These are phyloP conservation scores for Fusarium torreyae DNA, from an alignment of 2,329 filamentous ascomycete species.

Conservation along the genomic window DNA sequence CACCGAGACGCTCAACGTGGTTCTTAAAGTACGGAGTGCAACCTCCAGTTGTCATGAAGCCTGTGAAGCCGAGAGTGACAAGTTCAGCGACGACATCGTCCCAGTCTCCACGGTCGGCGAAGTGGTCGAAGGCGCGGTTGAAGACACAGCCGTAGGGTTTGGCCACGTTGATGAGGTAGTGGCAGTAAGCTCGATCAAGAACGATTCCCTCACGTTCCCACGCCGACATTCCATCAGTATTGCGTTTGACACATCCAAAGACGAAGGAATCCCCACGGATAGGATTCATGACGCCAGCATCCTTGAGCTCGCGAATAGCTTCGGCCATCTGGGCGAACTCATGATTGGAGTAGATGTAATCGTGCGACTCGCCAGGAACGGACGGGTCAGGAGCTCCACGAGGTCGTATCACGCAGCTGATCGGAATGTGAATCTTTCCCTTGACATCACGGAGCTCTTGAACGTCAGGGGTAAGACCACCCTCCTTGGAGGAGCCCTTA, in stretches of 20 bases:
- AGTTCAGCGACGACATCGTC: slow-evolving; percentile 54
- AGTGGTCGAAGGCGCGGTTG: slow-evolving; percentile 69
- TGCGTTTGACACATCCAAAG: slow-evolving; percentile 62
- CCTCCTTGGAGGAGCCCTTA: slow-evolving; percentile 63
- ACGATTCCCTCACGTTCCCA: slow-evolving; percentile 26
- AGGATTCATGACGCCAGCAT: slow-evolving; percentile 55
- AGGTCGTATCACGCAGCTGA: slow-evolving; percentile 71
- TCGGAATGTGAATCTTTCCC: slow-evolving; percentile 53
- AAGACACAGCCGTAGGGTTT: slow-evolving; percentile 64
- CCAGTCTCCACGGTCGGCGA: slow-evolving; percentile 52
- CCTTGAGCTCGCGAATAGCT: slow-evolving; percentile 58
- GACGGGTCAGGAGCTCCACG: slow-evolving; percentile 46
- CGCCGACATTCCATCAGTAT: background rate
- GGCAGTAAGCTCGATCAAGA: slow-evolving; percentile 61
- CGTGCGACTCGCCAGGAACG: slow-evolving; percentile 46
- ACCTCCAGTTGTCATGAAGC: slow-evolving; percentile 69
- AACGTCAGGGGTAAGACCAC: slow-evolving; percentile 66
- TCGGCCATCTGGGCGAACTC: slow-evolving; percentile 63
- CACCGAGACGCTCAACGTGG: slow-evolving; percentile 57
- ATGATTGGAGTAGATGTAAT: slow-evolving; percentile 65
- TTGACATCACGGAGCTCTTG: slow-evolving; percentile 56
- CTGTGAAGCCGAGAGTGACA: slow-evolving; percentile 62
- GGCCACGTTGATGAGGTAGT: slow-evolving; percentile 59
- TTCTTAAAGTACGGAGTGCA: slow-evolving; percentile 55
- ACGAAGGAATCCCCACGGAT: slow-evolving; percentile 69